Evolutionary conservation across 352 stramenopile species (phyloP).

Genomic region (Phytophthora niederhauseri): DNA sequence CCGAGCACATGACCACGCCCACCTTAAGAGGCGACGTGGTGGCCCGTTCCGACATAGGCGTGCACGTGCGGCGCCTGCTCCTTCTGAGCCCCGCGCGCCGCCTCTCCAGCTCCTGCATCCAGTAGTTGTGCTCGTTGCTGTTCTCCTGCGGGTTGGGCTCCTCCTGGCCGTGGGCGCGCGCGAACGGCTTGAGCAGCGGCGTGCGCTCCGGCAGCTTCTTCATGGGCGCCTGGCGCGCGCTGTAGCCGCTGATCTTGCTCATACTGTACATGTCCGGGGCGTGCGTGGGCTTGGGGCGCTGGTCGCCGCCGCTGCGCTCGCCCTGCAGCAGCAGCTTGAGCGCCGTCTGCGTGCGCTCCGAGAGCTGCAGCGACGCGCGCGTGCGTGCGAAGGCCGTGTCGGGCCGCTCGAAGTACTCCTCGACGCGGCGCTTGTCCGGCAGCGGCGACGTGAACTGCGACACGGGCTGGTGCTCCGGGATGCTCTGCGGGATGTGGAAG

Average conservation of each 20-base stretch:
- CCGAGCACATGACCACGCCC: slow-evolving; percentile 71
- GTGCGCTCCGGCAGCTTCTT: slow-evolving; percentile 41
- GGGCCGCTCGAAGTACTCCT: slow-evolving; percentile 38
- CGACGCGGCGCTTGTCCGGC: slow-evolving; percentile 26
- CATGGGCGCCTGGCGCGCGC: slow-evolving; percentile 19
- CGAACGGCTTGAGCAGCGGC: slow-evolving; percentile 35
- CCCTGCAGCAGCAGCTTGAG: slow-evolving; percentile 44
- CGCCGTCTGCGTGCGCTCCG: slow-evolving; percentile 33
- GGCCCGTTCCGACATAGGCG: slow-evolving; percentile 43
- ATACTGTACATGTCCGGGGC: slow-evolving; percentile 30
- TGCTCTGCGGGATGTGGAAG: slow-evolving; percentile 77
- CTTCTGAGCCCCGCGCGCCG: slow-evolving; percentile 41
- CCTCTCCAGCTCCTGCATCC: slow-evolving; percentile 73
- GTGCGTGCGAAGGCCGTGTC: slow-evolving; percentile 34
- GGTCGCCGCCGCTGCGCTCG: slow-evolving; percentile 10
- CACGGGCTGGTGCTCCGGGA: slow-evolving; percentile 73
- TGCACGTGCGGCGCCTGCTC: slow-evolving; percentile 46
- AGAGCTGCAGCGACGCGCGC: slow-evolving; percentile 32
- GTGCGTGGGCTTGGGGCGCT: slow-evolving; percentile 4
- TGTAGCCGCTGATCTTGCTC: slow-evolving; percentile 32
- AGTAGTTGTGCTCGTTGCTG: slow-evolving; percentile 68
- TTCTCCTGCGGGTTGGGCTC: slow-evolving; percentile 46
- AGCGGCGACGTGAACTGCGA: slow-evolving; percentile 64
- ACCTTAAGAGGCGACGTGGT: slow-evolving; percentile 59
- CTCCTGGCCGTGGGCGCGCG: slow-evolving; percentile 31